Evolutionary conservation across 2,329 filamentous ascomycete genomes (phyloP).

Genomic region (Cephalotrichum gorgonifer): DNA sequence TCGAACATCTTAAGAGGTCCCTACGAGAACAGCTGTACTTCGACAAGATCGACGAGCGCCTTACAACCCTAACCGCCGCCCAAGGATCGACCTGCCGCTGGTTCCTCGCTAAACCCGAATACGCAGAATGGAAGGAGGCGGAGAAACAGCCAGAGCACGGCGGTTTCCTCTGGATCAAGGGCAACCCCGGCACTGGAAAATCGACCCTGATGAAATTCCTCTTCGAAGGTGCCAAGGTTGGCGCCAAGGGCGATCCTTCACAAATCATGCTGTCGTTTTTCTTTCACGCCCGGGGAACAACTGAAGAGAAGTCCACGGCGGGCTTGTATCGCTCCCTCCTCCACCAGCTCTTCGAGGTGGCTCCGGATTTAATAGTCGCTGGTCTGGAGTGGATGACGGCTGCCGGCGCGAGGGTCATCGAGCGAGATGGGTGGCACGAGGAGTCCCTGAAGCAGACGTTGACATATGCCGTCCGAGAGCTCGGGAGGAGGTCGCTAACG

Average conservation of each 20-base stretch:
- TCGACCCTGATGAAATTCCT: constrained; percentile 13
- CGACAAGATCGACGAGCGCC: not conserved
- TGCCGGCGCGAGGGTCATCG: constrained; percentile 8
- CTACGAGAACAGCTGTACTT: not conserved
- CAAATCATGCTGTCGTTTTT: constrained; percentile 25
- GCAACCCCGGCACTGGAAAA: constrained; percentile 34
- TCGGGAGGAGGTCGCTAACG: constrained; percentile 12
- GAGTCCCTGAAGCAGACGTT: constrained; percentile 9
- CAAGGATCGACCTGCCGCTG: not conserved
- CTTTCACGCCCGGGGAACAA: constrained; percentile 31
- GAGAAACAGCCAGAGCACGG: constrained; percentile 6
- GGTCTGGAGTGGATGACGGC: constrained; percentile 18
- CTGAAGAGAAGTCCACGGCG: constrained; percentile 24
- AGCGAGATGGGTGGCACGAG: not conserved
- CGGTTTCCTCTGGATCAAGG: constrained; percentile 25
- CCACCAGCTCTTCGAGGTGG: constrained; percentile 19
- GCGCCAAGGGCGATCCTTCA: constrained; percentile 15
- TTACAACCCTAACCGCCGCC: not conserved
- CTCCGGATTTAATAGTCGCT: constrained; percentile 15
- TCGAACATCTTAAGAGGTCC: not conserved
- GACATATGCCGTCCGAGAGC: constrained; percentile 12
- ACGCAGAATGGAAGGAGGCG: not conserved
- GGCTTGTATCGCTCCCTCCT: constrained; percentile 25
- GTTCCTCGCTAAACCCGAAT: not conserved
- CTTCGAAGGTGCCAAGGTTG: constrained; percentile 11